Base-by-base conservation (phyloP, 1,284 basidiomycete species). In the Ustilago nuda region DNA sequence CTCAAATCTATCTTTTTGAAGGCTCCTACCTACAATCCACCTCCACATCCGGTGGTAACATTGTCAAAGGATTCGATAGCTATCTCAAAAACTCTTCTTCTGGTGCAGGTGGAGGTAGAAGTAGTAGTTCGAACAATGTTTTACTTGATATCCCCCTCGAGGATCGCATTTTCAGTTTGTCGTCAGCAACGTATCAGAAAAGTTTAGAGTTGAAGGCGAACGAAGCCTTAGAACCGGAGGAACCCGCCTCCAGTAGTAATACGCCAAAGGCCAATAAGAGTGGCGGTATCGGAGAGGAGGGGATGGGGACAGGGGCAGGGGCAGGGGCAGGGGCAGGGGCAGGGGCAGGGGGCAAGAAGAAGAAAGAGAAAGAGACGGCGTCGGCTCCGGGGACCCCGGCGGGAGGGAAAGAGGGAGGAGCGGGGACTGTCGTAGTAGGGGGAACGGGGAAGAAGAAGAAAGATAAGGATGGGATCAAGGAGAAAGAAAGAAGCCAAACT, bases 1-100 rank as follows among this genome's bases (percentile, higher is more conserved):
- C 83, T 8, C 84, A 85, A 35, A 83, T 85, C 55, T 85, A 81
- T 64, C 77, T 84, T 15, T 85, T 82, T 37, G 84, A 85, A 56
- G 84, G 83, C 15, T 83, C 83, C 12, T 85, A 85, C 39, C 78
- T 85, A 27, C 66, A 76, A 57, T 72, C 69, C 33, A 85, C 84
- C 3, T 66, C 83, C 3, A 57, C 78, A 0, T 82, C 82, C 15
- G 84, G 84, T n/a, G 84, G 84, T 8, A 85, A 85, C 56, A 83
- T 85, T n/a, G 80, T 84, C 36, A 84, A 84, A 55, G 84, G 84
- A 1, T 85, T 84, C 50, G 84, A 85, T 55, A 56, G 71, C 11
- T 85, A 83, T 46, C 76, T 85, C 17, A 85, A 85, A 55, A 71
- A 77, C 45, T 58, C 68, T 2, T 52, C 68, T 11, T 45, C 55